phyloP scores from a whole-genome alignment of 768 basidiomycete genomes.

The Suillus decipiens region DNA sequence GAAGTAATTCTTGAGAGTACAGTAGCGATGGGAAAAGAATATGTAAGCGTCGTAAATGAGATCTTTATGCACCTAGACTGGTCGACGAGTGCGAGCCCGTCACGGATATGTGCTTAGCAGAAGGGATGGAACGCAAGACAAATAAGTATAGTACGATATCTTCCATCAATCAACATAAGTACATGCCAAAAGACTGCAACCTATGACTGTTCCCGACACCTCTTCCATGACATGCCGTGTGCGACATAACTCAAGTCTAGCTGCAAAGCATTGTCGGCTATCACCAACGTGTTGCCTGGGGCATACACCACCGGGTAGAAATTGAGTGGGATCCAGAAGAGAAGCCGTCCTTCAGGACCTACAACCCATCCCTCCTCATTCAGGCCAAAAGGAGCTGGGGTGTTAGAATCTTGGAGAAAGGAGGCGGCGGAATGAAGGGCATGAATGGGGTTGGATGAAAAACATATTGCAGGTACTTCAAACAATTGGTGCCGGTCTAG shows the following conservation, averaged over 20 bases:
- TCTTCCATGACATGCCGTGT: background rate
- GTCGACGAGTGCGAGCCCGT: too few relatives aligned
- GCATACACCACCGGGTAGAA: background rate
- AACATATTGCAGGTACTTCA: background rate
- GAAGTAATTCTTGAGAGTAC: too few relatives aligned
- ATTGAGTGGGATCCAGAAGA: slow-evolving; percentile 3
- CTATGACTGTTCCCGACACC: background rate
- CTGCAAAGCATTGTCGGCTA: background rate
- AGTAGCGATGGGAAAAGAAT: too few relatives aligned
- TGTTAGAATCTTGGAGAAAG: background rate
- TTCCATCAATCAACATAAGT: too few relatives aligned
- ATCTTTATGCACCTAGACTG: too few relatives aligned
- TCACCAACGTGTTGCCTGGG: slow-evolving; percentile 3
- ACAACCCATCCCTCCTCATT: background rate
- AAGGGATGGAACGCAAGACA: too few relatives aligned
- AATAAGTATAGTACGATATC: too few relatives aligned
- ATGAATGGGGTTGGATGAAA: background rate
- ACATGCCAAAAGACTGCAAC: too few relatives aligned
- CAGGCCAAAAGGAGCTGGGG: background rate
- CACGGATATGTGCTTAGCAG: too few relatives aligned
- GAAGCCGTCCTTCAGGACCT: background rate
- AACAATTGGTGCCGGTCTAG: background rate
- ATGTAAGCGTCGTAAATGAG: too few relatives aligned
- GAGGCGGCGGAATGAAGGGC: background rate
- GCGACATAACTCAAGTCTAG: background rate